Evolutionary conservation across 2,329 filamentous ascomycete genomes (phyloP), one percentile per base, ranked within the genome.

Genomic region (Penicillium sp.): DNA sequence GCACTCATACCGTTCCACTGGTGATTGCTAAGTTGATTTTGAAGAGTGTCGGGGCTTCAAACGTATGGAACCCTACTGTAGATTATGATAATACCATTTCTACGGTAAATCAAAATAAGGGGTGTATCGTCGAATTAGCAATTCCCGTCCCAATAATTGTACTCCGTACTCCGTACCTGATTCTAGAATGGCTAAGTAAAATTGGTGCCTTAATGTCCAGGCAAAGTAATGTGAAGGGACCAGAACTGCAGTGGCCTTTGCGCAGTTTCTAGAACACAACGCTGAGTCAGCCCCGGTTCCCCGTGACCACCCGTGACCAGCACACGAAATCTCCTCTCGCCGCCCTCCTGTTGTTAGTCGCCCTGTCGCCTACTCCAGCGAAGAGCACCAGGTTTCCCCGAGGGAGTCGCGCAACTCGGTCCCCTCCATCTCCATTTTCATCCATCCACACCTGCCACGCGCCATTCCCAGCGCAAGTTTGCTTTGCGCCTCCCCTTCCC

Each of bases 361-460:
- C 70, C 64, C 62, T 71, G 68, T 73, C 69, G 70, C 70, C 64
- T 65, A 70, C 70, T 42, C 53, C 53, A 55, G 53, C 53, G 71
- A 70, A 61, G 65, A 75, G 73, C 74, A 72, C 73, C 75, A 76
- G 74, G 73, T 73, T 73, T 72, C 73, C 73, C 69, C 69, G 69
- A 73, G 72, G 66, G 68, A 73, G 72, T 74, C 75, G 76, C 76
- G 75, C 76, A 75, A 69, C 69, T 71, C 72, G 70, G 72, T 73
- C 72, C 71, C 73, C 72, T 73, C 74, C 73, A 76, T 75, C 76
- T 68, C 71, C 73, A 73, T 75, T 73, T 73, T 53, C 73, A 74
- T 76, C 74, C 65, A 72, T 68, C 72, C 66, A 69, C 65, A 51
- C 56, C 70, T 69, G 63, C 68, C 70, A 74, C 75, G 72, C 75